These are phyloP conservation scores for Diaporthe sp. DNA, from an alignment of 2,329 filamentous ascomycete species.

Conservation along the genomic window DNA sequence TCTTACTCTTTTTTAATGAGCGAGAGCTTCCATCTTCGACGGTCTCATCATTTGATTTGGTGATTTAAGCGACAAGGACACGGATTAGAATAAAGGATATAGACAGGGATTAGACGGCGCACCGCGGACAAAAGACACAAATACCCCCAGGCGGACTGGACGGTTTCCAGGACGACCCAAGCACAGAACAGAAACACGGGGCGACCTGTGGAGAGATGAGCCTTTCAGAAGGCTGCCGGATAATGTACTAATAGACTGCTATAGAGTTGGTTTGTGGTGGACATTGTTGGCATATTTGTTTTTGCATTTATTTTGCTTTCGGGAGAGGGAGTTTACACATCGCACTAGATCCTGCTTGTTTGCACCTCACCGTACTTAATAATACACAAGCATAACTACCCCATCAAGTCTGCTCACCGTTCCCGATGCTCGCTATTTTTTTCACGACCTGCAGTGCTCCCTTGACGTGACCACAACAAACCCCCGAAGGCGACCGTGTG, in stretches of 20 bases:
- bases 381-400: neutral
- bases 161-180: constrained; percentile 18
- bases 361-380: constrained; percentile 21
- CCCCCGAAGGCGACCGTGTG: neutral
- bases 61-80: constrained; percentile 19
- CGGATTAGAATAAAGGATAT: constrained; percentile 2
- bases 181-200: constrained; percentile 5
- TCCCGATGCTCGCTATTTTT: neutral
- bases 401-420: fast-evolving
- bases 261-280: neutral
- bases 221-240: constrained; percentile 6
- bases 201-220: constrained; percentile 12
- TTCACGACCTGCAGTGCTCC: neutral
- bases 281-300: neutral
- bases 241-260: constrained; percentile 24
- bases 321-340: neutral
- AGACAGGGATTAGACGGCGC: constrained; percentile 36
- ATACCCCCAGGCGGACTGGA: constrained; percentile 20
- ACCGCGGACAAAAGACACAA: constrained; percentile 20
- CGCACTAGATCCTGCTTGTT: constrained; percentile 6
- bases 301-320: neutral
- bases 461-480: neutral
- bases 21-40: neutral
- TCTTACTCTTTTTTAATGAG: neutral
- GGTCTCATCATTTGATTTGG: neutral